Conservation (phyloP, 495 filamentous ascomycete species). For the Penicillium arizonense region DNA sequence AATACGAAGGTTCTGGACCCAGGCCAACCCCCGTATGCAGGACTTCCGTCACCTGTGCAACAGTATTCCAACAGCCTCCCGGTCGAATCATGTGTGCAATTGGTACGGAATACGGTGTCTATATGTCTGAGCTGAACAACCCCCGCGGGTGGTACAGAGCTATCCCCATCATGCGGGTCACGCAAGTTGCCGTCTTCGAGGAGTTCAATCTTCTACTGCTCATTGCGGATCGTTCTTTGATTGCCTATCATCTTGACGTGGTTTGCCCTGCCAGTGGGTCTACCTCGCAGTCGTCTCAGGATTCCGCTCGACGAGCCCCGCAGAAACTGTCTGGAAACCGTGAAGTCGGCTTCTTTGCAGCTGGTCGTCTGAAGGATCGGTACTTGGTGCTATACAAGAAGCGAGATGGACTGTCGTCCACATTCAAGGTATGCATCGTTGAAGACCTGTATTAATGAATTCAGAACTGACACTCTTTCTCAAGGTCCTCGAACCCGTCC, state of each 20-base stretch:
- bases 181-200: slow-evolving; percentile 91
- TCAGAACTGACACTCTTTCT: slow-evolving; percentile 1
- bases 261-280: slow-evolving; percentile 73
- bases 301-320: slow-evolving; percentile 71
- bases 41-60: slow-evolving; percentile 88
- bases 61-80: slow-evolving; percentile 70
- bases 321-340: slow-evolving; percentile 84
- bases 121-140: slow-evolving; percentile 78
- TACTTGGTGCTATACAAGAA: slow-evolving; percentile 96
- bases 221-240: slow-evolving; percentile 85
- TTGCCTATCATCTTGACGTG: slow-evolving; percentile 91
- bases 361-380: slow-evolving; percentile 94
- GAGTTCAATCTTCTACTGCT: slow-evolving; percentile 91
- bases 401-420: slow-evolving; percentile 84
- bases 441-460: neutral
- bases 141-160: slow-evolving; percentile 86
- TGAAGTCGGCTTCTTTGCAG: slow-evolving; percentile 95
- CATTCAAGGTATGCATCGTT: slow-evolving; percentile 65
- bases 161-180: slow-evolving; percentile 72
- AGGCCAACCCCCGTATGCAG: slow-evolving; percentile 76
- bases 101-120: slow-evolving; percentile 93
- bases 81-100: slow-evolving; percentile 90
- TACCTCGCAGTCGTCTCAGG: slow-evolving; percentile 49
- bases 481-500: slow-evolving; percentile 85
- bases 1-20: slow-evolving; percentile 59